phyloP scores from a whole-genome alignment of 768 basidiomycete genomes.

The Lactarius akahatsu region DNA sequence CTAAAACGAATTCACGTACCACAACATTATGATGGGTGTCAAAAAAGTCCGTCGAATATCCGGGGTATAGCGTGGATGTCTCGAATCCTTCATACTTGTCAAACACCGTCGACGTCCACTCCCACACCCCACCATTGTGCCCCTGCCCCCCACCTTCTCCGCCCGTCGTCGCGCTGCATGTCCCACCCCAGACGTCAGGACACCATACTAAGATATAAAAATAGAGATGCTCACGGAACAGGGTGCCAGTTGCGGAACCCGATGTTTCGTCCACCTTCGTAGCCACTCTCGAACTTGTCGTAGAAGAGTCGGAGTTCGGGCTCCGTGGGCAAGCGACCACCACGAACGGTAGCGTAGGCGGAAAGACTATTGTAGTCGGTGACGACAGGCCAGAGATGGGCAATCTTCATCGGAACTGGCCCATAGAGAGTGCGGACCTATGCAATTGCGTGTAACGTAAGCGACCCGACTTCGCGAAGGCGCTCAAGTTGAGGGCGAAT shows the following conservation, averaged over 20 bases:
- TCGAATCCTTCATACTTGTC: conserved; percentile 72
- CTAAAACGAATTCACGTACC: conserved; percentile 48
- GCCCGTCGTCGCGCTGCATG: conserved; percentile 65
- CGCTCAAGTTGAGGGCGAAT: neutral
- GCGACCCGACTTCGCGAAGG: neutral
- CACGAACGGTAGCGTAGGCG: conserved; percentile 77
- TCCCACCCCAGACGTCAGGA: conserved; percentile 13
- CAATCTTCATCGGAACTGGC: conserved; percentile 72
- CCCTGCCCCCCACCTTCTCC: conserved; percentile 54
- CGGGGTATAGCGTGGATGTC: conserved; percentile 81
- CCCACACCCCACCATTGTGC: conserved; percentile 96
- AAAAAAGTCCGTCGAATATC: conserved; percentile 90
- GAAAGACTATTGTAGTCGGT: conserved; percentile 77
- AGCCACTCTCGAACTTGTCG: conserved; percentile 70
- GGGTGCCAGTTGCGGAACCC: conserved; percentile 96
- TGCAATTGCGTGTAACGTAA: neutral
- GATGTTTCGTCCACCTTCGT: conserved; percentile 74
- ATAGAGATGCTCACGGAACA: conserved; percentile 60
- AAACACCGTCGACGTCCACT: conserved; percentile 89
- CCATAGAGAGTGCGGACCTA: conserved; percentile 88
- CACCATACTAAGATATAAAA: conserved; percentile 1
- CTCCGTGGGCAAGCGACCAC: conserved; percentile 93
- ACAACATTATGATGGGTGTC: conserved; percentile 85
- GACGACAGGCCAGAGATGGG: conserved; percentile 82
- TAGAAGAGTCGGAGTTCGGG: conserved; percentile 80